Base-by-base conservation (phyloP, 116 monocot genomes). In the Trichopus zeylanicus region DNA sequence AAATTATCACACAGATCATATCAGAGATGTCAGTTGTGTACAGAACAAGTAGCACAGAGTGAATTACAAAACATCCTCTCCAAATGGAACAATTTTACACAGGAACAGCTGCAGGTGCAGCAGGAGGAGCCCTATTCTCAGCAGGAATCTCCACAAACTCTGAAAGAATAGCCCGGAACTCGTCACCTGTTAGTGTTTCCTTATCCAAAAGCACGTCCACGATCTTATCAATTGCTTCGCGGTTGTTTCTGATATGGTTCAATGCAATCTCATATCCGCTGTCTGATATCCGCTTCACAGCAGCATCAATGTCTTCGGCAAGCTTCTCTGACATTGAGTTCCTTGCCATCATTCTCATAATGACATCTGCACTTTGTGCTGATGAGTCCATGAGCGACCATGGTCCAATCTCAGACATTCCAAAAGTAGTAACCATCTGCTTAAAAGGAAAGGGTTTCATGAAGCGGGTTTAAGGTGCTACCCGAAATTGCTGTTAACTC, bases 281-380 rank as follows among this genome's bases (percentile, higher is more conserved):
- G 67, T 95, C 89, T 0, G 94, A 83, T 66, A 89, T 49, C 70
- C 69, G 59, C 78, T 95, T 95, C 61, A 95, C 70, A 22, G 94
- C 83, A 6, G 61, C 48, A 68, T 95, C 89, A 1, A 95, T 95
- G 78, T 95, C 94, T 69, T 89, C 86, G 5, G 89, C 94, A 0
- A 95, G 76, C 66, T 77, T 95, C 74, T 95, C 94, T 10, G 86
- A 95, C 89, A 95, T 89, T 2, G 94, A 95, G 67, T 95, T 95
- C 38, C 94, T 77, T 5, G 81, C 94, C 94, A 95, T 95, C 94
- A 95, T 95, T 52, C 94, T 86, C 94, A 95, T 95, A 60, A 95
- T 86, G 34, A 95, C 74, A 54, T 95, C 94, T 1, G 31, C 78
- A 30, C 86, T 84, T 39, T 95, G 95, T 26, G 74, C 76, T n/a